A percentile compares a stretch with the other conserved stretches of the same genome.
These are phyloP conservation scores for Aspergillus mulundensis DNA, from an alignment of 495 filamentous ascomycete genomes.

Conservation along the genomic window DNA sequence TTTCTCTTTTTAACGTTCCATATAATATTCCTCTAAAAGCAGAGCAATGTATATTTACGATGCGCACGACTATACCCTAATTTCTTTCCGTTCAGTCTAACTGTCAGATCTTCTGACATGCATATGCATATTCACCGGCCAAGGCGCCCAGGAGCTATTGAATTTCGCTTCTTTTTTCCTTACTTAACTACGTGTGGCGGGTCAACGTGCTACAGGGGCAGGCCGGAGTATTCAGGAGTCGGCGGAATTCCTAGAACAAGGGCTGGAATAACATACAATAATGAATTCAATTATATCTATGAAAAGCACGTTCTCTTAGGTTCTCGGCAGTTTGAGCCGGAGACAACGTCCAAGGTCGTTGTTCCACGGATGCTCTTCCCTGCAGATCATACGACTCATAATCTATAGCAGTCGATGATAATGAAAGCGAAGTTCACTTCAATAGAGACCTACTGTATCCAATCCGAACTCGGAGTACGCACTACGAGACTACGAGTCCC, in stretches of 20 bases:
- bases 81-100: background rate
- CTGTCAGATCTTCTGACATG: background rate
- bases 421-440: no score
- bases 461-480: background rate
- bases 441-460: no score
- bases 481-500: background rate
- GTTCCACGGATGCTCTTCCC: background rate
- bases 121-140: background rate
- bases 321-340: background rate
- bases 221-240: conserved; percentile 4
- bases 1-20: conserved; percentile 5
- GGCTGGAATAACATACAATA: no score
- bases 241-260: background rate
- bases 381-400: background rate
- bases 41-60: conserved; percentile 16
- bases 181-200: background rate
- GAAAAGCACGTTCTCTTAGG: background rate
- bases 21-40: background rate
- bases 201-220: background rate
- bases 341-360: background rate
- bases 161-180: conserved; percentile 3
- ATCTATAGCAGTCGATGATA: background rate
- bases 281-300: background rate
- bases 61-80: conserved; percentile 9
- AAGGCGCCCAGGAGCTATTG: background rate